Evolutionary conservation across 2,329 filamentous ascomycete species (phyloP).

Genomic region (Fusarium circinatum): DNA sequence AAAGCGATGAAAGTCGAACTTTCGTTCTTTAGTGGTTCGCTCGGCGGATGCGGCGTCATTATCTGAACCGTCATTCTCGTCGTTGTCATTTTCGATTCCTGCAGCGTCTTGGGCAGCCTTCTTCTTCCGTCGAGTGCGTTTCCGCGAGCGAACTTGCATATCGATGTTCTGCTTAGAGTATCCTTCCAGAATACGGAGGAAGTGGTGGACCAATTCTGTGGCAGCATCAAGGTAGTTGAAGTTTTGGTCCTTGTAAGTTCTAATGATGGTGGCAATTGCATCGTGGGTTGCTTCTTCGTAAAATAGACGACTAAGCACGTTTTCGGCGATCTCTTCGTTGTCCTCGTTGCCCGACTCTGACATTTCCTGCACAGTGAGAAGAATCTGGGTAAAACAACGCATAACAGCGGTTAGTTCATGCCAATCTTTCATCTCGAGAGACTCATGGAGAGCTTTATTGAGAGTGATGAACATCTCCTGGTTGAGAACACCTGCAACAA

Average conservation of each 20-base stretch:
- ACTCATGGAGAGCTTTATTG: conserved; percentile 82
- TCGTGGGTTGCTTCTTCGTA: conserved; percentile 98
- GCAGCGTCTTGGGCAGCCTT: conserved; percentile 62
- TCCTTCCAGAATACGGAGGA: conserved; percentile 87
- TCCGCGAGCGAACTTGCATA: conserved; percentile 88
- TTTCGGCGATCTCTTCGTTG: conserved; percentile 98
- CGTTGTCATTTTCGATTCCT: conserved; percentile 59
- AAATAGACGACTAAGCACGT: conserved; percentile 96
- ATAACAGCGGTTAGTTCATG: conserved; percentile 86
- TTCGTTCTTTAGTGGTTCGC: conserved; percentile 80
- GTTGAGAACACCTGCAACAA: conserved; percentile 89
- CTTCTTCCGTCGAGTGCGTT: conserved; percentile 77
- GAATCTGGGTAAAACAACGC: conserved; percentile 93
- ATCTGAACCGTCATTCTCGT: conserved; percentile 74
- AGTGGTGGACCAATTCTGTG: conserved; percentile 91
- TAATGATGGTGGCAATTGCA: conserved; percentile 79
- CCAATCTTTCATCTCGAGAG: conserved; percentile 87
- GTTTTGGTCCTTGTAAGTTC: conserved; percentile 91
- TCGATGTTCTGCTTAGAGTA: conserved; percentile 97
- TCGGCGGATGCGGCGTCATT: conserved; percentile 79
- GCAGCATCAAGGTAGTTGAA: conserved; percentile 93
- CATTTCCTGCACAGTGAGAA: conserved; percentile 95
- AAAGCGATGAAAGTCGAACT: conserved; percentile 93
- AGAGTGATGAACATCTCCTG: conserved; percentile 95
- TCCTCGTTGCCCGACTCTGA: conserved; percentile 83